phyloP scores from a whole-genome alignment of 2,329 filamentous ascomycete genomes.

The Fusarium sp. region DNA sequence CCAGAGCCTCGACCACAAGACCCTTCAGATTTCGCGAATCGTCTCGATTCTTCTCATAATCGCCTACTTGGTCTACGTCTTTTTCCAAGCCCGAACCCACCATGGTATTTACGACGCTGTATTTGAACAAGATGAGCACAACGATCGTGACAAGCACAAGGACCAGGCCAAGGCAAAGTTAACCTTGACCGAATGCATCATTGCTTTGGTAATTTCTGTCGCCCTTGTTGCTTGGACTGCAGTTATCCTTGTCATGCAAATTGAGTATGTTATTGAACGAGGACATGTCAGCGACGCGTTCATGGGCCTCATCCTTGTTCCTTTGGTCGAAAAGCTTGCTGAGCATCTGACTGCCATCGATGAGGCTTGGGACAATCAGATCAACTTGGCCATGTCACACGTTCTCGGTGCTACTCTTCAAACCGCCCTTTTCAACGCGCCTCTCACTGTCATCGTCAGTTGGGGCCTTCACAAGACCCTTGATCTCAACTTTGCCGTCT shows the following conservation, averaged over 20 bases:
- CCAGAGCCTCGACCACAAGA: constrained; percentile 61
- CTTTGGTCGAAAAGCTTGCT: constrained; percentile 86
- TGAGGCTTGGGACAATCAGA: constrained; percentile 85
- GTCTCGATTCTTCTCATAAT: constrained; percentile 77
- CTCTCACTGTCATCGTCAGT: constrained; percentile 83
- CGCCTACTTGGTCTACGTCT: constrained; percentile 74
- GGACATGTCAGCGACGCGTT: constrained; percentile 64
- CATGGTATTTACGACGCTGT: constrained; percentile 82
- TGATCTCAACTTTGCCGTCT: constrained; percentile 87
- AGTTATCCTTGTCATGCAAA: constrained; percentile 78
- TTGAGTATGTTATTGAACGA: constrained; percentile 66
- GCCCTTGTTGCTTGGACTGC: constrained; percentile 79
- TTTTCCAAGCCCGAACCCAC: constrained; percentile 81
- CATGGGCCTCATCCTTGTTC: constrained; percentile 80
- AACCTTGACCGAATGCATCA: constrained; percentile 77
- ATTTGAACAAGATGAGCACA: constrained; percentile 76
- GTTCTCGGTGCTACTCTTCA: constrained; percentile 89
- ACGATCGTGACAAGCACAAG: constrained; percentile 72
- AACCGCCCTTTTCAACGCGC: constrained; percentile 88
- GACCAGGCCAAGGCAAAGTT: constrained; percentile 74
- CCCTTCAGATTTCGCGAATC: constrained; percentile 75
- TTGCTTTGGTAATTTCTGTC: constrained; percentile 73
- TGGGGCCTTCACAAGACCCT: constrained; percentile 80
- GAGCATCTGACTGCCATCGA: constrained; percentile 88
- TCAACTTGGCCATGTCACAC: constrained; percentile 88